phyloP scores from a whole-genome alignment of 371 early-diverging fungal genomes.

The Dichotomocladium elegans region DNA sequence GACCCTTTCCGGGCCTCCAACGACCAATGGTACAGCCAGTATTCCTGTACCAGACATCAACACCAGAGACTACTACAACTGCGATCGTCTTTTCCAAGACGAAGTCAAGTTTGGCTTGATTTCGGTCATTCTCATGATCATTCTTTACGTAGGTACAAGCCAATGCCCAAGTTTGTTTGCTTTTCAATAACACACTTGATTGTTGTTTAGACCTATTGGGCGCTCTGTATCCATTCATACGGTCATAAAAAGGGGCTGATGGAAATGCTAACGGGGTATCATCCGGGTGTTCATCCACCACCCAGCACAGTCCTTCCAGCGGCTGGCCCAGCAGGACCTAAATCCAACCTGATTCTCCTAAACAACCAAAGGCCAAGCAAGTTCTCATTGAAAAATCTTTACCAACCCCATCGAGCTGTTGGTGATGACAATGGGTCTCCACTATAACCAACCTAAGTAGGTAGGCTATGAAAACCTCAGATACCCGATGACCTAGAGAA shows the following conservation, averaged over 20 bases:
- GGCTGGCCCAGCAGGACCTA: constrained; percentile 9
- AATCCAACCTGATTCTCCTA: constrained; percentile 26
- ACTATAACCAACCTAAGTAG: too few relatives aligned
- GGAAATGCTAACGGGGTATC: background rate
- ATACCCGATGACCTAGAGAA: too few relatives aligned
- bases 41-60: constrained; percentile 2
- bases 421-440: too few relatives aligned
- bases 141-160: constrained; percentile 43
- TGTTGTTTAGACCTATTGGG: constrained; percentile 36
- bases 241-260: constrained; percentile 23
- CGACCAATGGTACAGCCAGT: background rate
- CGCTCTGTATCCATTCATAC: constrained; percentile 36
- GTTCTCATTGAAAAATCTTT: background rate
- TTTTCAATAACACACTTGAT: background rate
- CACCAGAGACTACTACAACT: constrained; percentile 37
- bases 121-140: constrained; percentile 26
- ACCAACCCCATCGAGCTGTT: too few relatives aligned
- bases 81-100: constrained; percentile 35
- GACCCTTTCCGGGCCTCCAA: background rate
- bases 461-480: too few relatives aligned
- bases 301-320: constrained; percentile 9
- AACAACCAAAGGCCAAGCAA: constrained; percentile 22
- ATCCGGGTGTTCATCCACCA: constrained; percentile 3
- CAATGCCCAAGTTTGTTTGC: too few relatives aligned
- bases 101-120: constrained; percentile 44